These are phyloP conservation scores for Nicotiana paniculata DNA, from an alignment of 257 asterid genomes.

Conservation along the genomic window DNA sequence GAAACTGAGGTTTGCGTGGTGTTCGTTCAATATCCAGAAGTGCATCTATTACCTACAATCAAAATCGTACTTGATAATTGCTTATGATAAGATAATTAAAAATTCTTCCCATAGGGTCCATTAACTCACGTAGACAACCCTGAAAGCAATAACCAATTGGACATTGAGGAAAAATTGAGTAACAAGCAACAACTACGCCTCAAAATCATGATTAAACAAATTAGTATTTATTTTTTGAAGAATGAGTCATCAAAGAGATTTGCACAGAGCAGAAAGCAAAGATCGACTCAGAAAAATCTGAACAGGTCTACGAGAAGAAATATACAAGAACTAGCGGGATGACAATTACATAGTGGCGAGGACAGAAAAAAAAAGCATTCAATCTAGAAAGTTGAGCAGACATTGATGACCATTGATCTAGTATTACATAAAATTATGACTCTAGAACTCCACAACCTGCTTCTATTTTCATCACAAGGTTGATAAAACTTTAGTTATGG, in stretches of 20 bases:
- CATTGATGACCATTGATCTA: neutral
- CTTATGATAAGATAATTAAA: neutral
- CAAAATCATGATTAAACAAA: neutral
- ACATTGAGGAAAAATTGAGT: neutral
- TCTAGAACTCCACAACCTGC: neutral
- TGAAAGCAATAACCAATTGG: neutral
- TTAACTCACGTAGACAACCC: neutral
- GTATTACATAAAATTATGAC: neutral
- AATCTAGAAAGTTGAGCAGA: neutral
- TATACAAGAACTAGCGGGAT: neutral
- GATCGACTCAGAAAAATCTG: neutral
- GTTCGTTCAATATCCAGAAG: slow-evolving; percentile 61
- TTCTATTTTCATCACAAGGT: neutral
- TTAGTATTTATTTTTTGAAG: neutral
- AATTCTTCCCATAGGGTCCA: neutral
- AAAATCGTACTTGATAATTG: neutral
- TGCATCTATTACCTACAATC: slow-evolving; percentile 56
- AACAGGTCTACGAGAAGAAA: neutral
- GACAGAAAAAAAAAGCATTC: neutral
- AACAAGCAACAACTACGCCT: too few relatives aligned
- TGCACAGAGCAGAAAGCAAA: neutral
- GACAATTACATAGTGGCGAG: neutral
- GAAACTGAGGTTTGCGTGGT: slow-evolving; percentile 87
- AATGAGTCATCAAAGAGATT: neutral
- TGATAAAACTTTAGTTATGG: neutral